A percentile compares a stretch with the other conserved stretches of the same genome.
Evolutionary conservation across 2,329 filamentous ascomycete genomes (phyloP).

Genomic region (Colletotrichum plurivorum): DNA sequence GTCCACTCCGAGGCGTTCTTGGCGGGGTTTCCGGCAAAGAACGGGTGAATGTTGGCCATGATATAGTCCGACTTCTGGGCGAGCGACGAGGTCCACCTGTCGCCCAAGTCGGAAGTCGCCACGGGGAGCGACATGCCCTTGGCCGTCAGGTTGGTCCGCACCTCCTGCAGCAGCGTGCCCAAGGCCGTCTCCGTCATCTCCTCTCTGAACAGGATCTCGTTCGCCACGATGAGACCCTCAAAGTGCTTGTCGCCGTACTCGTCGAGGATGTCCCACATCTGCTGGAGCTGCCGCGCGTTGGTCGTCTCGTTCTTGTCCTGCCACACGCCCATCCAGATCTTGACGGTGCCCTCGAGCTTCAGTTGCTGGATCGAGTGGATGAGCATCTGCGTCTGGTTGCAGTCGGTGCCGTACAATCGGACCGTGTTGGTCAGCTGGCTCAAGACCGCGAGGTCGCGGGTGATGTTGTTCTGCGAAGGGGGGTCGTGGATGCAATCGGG

Average conservation of each 20-base stretch:
- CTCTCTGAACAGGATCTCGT: constrained; percentile 84
- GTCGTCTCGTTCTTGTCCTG: constrained; percentile 88
- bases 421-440: constrained; percentile 91
- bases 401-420: constrained; percentile 94
- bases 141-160: constrained; percentile 79
- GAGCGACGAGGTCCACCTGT: constrained; percentile 84
- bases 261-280: constrained; percentile 89
- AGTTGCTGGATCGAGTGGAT: constrained; percentile 85
- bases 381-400: constrained; percentile 97
- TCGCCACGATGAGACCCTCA: constrained; percentile 85
- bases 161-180: constrained; percentile 73
- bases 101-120: constrained; percentile 89
- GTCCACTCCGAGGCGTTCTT: constrained; percentile 84
- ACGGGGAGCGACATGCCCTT: constrained; percentile 79
- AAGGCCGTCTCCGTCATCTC: constrained; percentile 78
- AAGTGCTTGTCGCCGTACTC: constrained; percentile 78
- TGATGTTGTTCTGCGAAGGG: constrained; percentile 94
- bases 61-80: constrained; percentile 83
- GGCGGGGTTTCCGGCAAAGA: constrained; percentile 86
- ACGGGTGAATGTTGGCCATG: constrained; percentile 97
- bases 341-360: constrained; percentile 79
- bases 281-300: constrained; percentile 83
- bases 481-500: constrained; percentile 84
- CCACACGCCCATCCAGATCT: constrained; percentile 96
- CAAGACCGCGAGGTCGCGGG: constrained; percentile 89